Conservation (phyloP, 1,284 basidiomycete genomes). For the Xerocomus minutiporus region DNA sequence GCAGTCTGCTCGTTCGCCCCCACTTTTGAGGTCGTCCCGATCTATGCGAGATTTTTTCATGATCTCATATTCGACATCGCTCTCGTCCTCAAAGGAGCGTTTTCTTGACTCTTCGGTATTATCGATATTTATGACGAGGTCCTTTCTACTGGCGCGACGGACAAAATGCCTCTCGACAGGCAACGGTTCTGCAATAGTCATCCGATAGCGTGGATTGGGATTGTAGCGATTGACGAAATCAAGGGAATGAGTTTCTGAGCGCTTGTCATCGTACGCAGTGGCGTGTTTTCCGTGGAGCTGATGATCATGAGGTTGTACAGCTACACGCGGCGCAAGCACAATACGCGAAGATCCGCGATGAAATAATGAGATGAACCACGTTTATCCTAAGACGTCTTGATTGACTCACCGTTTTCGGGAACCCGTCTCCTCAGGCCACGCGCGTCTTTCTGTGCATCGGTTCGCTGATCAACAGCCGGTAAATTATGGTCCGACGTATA, state of each 20-base stretch:
- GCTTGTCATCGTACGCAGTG: constrained; percentile 16
- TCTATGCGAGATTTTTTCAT: constrained; percentile 52
- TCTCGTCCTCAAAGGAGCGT: constrained; percentile 41
- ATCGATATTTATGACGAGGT: constrained; percentile 11
- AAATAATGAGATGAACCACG: constrained; percentile 28
- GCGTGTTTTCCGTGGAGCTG: constrained; percentile 16
- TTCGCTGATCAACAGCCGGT: constrained; percentile 27
- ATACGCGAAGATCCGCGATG: constrained; percentile 17
- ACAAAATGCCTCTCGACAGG: constrained; percentile 11
- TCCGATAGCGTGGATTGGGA: constrained; percentile 29
- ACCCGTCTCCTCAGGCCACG: constrained; percentile 32
- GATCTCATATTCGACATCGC: constrained; percentile 39
- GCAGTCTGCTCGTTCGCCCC: constrained; percentile 43
- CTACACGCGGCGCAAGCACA: constrained; percentile 22
- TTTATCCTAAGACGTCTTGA: constrained; percentile 20
- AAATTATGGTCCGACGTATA: constrained; percentile 23
- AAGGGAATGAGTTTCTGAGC: constrained; percentile 13
- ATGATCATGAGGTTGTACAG: constrained; percentile 17
- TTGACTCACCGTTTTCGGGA: constrained; percentile 32
- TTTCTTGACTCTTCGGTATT: constrained; percentile 33
- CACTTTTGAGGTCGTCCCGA: constrained; percentile 42
- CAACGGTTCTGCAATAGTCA: constrained; percentile 19
- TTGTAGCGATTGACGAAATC: constrained; percentile 35
- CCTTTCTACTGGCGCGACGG: constrained; percentile 27
- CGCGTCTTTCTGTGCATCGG: constrained; percentile 23